Evolutionary conservation across 257 asterid genomes (phyloP), one percentile per base, ranked within the genome.

Genomic region (Solanum chaucha): DNA sequence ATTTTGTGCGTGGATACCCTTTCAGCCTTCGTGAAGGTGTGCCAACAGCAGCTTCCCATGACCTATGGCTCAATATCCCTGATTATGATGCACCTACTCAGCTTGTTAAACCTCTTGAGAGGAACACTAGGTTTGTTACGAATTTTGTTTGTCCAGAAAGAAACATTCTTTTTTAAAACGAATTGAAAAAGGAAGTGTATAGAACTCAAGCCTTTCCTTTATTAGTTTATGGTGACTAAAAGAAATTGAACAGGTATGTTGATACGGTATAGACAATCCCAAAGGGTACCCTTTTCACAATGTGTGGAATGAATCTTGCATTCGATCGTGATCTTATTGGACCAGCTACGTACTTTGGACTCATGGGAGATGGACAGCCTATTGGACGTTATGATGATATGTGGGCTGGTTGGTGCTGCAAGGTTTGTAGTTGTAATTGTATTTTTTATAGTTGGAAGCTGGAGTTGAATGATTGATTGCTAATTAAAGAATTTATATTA

Each of bases 391-490:
- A 55, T 55, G 64, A 19, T 55, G 64, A 55, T 55, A 55, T 55
- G 64, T 55, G 64, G 64, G 64, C 64, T 55, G 64, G 64, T 55
- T 55, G 64, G 24, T 55, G 64, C 64, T 55, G 64, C 24, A 55
- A 55, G 64, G 64, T 48, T 48, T 48, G 59, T 95, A 87, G 99
- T 95, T 88, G 93, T 92, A 83, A 96, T 96, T 46, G 98, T 98
- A 1, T 94, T 94, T 95, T 91, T 96, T 96, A 2, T 55, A 55
- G n/a, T 17, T 17, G 64, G n/a, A 55, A 55, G n/a, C n/a, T 55
- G 64, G n/a, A 17, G 64, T 55, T 55, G n/a, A 55, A 55, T 55
- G n/a, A 55, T 55, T 55, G 64, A 55, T 55, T 17, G 64, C 64
- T 55, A 55, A 17, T 55, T 55, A 55, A 55, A 55, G 9, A 55